Base-by-base conservation (phyloP, 805 yeast species). In the Metschnikowia arizonensis region DNA sequence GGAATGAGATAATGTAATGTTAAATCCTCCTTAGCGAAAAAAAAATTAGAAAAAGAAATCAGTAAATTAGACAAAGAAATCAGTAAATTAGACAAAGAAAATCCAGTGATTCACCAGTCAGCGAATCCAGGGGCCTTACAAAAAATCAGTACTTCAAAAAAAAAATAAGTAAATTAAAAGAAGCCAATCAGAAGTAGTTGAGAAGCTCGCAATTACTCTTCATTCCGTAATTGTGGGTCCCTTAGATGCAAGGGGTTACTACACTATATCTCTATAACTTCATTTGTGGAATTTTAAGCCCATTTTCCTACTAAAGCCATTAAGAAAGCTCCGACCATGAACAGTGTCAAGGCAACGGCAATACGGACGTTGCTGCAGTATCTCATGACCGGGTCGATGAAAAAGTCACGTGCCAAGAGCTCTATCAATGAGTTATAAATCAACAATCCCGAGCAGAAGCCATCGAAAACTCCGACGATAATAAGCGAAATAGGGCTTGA, bases 281-380 rank as follows among this genome's bases (percentile, higher is more conserved):
- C 26, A 32, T 24, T 4, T 32, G 14, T 17, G 10, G 14, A 6
- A 24, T n/a, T 15, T 19, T 57, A 81, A 18, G 86, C 87, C 87
- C 89, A 83, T 58, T 76, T 81, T 50, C 89, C 91, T 48, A 85
- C 67, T 26, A 84, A 63, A 2, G 90, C 88, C 91, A 85, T 85
- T 30, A 83, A 57, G 10, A 85, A 88, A n/a, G 85, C 82, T 53
- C 90, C 90, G 50, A 72, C 60, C 55, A 79, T 75, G 77, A 78
- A 78, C 32, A 73, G 66, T 42, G 73, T 52, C 56, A 71, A 81
- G 7, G 83, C 87, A 32, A 54, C 48, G 11, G 79, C 43, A 77
- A 77, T 77, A 47, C 65, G 77, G 48, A 67, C 69, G 39, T 78
- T 67, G 1, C 83, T 79, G 30, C 63, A 66, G n/a, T 66, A 83